Evolutionary conservation across 2,329 filamentous ascomycete species (phyloP).

Genomic region (Diaporthe sp.): DNA sequence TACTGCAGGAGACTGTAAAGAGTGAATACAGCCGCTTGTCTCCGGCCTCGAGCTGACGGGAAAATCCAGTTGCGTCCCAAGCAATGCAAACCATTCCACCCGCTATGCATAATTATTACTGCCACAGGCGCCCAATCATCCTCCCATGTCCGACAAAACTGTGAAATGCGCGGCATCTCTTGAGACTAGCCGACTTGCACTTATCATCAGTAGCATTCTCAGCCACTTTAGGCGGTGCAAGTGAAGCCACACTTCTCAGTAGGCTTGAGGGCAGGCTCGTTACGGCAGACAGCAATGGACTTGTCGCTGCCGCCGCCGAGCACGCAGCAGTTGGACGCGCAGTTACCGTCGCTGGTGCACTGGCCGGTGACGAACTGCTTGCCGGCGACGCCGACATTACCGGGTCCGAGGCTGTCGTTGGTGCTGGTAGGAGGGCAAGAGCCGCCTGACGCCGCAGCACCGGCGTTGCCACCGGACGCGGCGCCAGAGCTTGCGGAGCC

Average conservation of each 20-base stretch:
- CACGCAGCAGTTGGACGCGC: slow-evolving; percentile 29
- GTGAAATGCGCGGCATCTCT: not conserved
- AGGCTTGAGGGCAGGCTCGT: slow-evolving; percentile 22
- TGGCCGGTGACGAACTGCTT: slow-evolving; percentile 37
- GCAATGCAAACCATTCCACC: not conserved
- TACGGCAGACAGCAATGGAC: slow-evolving; percentile 23
- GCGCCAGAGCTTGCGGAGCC: not conserved
- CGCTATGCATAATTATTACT: slow-evolving; percentile 23
- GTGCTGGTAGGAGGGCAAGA: slow-evolving; percentile 1
- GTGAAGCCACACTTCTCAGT: slow-evolving; percentile 22
- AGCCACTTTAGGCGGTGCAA: slow-evolving; percentile 14
- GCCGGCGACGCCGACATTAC: slow-evolving; percentile 1
- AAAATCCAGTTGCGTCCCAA: not conserved
- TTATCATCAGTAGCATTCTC: not conserved
- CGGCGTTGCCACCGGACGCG: not conserved
- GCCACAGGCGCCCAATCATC: not conserved
- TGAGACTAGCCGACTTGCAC: too few species aligned
- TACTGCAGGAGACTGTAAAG: not conserved
- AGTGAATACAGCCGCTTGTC: slow-evolving; percentile 13
- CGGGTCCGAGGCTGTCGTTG: slow-evolving; percentile 14
- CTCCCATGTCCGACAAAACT: not conserved
- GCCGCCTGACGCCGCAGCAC: not conserved
- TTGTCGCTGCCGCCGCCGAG: slow-evolving; percentile 20
- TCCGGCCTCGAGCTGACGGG: slow-evolving; percentile 7
- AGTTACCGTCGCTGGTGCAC: slow-evolving; percentile 30